These are phyloP conservation scores for Ustilago loliicola DNA, from an alignment of 1,284 basidiomycete genomes.

Conservation along the genomic window DNA sequence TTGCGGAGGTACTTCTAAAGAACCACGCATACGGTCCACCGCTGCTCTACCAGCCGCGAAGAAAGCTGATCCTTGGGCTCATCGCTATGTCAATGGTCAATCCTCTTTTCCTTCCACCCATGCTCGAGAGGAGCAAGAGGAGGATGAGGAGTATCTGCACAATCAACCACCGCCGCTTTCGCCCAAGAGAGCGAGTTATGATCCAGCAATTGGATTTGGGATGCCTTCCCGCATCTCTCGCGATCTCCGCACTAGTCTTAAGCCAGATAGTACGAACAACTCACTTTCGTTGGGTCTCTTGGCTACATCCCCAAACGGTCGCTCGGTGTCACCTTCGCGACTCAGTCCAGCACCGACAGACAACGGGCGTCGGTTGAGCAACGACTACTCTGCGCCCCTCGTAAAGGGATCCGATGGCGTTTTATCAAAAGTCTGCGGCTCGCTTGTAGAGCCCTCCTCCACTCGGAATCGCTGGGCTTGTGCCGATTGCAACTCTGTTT, in stretches of 20 bases:
- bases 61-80: slow-evolving; percentile 41
- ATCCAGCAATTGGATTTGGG: slow-evolving; percentile 35
- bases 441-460: slow-evolving; percentile 54
- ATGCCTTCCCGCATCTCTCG: slow-evolving; percentile 58
- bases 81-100: slow-evolving; percentile 29
- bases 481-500: slow-evolving; percentile 44
- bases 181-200: slow-evolving; percentile 31
- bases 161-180: slow-evolving; percentile 30
- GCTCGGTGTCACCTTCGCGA: background rate
- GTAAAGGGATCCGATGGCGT: slow-evolving; percentile 52
- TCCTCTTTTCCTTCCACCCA: background rate
- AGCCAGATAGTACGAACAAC: too few species aligned
- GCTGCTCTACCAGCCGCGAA: slow-evolving; percentile 10
- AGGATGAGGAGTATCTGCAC: slow-evolving; percentile 23
- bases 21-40: slow-evolving; percentile 21
- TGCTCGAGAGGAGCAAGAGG: background rate
- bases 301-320: background rate
- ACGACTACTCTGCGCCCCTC: slow-evolving; percentile 53
- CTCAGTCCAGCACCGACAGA: background rate
- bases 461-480: slow-evolving; percentile 58
- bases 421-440: slow-evolving; percentile 60
- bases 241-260: slow-evolving; percentile 33
- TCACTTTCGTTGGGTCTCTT: background rate
- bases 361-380: background rate
- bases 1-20: slow-evolving; percentile 37